Evolutionary conservation across 2,329 filamentous ascomycete genomes (phyloP), one percentile per base, ranked within the genome.

Genomic region (Aspergillus thermomutatus): DNA sequence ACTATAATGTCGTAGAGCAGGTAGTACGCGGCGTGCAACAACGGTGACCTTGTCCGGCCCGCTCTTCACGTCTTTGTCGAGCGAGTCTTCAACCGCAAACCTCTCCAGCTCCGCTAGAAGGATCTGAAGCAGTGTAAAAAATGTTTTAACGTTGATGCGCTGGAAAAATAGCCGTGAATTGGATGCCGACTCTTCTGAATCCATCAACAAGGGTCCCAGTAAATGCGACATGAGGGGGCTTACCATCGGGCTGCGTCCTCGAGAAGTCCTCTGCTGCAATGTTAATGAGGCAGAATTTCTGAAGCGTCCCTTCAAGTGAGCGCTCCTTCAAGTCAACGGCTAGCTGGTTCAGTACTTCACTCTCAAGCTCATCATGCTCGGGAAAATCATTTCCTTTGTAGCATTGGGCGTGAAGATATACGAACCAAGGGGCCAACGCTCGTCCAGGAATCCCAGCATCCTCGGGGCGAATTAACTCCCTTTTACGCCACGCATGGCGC

Each of bases 231-330:
- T 54, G 60, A 61, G 43, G 31, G 51, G 31, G 65, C 72, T 68
- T 78, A 86, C 87, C 77, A 70, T 80, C 77, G 59, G 87, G 80
- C 64, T 83, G 84, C 25, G 83, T 76, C 28, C 80, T 81, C 46
- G 91, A 88, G 68, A 90, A 82, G 62, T 88, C 84, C 71, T 94
- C 91, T 6, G 92, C 91, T 5, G 91, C 87, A 60, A 97, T 89
- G 66, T 95, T 97, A 64, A 93, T 86, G 47, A 97, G 78, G 5
- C 90, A 84, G 73, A 97, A 88, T 70, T 92, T 94, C 60, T 90
- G 83, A 27, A 97, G 72, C 11, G 85, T 82, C 11, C 81, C 81
- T 47, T 87, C 83, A 50, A 88, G 80, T 1, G 83, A 82, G 9
- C 86, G 82, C 59, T 87, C 84, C 69, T 89, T 91, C 27, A 94